Conservation (phyloP, 805 yeast species). For the Lachancea quebecensis region DNA sequence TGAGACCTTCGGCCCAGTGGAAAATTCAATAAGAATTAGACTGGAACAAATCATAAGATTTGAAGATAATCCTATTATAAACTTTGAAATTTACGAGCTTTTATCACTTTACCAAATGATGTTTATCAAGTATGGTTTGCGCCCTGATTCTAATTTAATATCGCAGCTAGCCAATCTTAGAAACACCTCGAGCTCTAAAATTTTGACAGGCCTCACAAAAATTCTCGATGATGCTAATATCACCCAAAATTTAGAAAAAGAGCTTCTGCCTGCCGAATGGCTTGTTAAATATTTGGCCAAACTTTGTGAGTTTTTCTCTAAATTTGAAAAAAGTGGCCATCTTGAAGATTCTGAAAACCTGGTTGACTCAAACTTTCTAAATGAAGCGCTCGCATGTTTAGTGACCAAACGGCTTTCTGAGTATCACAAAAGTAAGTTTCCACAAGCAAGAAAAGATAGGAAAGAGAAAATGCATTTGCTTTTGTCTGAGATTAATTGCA, state of each 20-base stretch:
- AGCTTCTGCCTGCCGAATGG: constrained; percentile 82
- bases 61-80: constrained; percentile 49
- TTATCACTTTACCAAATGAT: constrained; percentile 64
- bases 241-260: constrained; percentile 32
- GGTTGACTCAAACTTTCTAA: constrained; percentile 36
- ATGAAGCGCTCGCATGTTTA: constrained; percentile 39
- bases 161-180: constrained; percentile 15
- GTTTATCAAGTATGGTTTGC: constrained; percentile 43
- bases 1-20: constrained; percentile 27
- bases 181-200: constrained; percentile 17
- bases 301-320: constrained; percentile 48
- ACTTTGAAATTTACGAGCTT: constrained; percentile 55
- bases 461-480: constrained; percentile 21
- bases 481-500: constrained; percentile 49
- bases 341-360: constrained; percentile 30
- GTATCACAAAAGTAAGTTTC: constrained; percentile 28
- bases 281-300: constrained; percentile 45
- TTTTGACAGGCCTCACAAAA: constrained; percentile 14
- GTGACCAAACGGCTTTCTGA: constrained; percentile 22
- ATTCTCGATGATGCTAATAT: constrained; percentile 26
- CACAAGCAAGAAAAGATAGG: constrained; percentile 24
- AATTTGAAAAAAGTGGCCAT: constrained; percentile 40
- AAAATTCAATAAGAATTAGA: constrained; percentile 52
- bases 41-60: constrained; percentile 63
- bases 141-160: constrained; percentile 16